Base-by-base conservation (phyloP, 1,284 basidiomycete genomes). In the Boletus smithii region DNA sequence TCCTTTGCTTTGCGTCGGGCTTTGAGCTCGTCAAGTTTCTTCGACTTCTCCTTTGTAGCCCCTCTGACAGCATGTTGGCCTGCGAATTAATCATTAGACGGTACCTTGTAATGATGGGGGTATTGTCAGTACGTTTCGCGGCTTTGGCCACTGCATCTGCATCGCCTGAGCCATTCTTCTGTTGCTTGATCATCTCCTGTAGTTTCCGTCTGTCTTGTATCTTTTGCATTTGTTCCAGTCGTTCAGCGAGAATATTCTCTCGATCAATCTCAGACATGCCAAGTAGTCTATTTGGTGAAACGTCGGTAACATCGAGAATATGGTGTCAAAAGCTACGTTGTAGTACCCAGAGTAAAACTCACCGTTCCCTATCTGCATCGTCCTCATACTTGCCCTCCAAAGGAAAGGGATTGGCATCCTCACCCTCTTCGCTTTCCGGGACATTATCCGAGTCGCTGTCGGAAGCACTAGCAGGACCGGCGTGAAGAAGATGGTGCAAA, bases 371-470 rank as follows among this genome's bases (percentile, higher is more conserved):
- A 66, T 97, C 95, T 4, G 73, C 77, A 57, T 91, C 89, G 59
- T 93, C 82, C 49, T 81, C 79, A 65, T 91, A 97, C 67, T 92
- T 91, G 38, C 91, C 91, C 59, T 97, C 94, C 17, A 95, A 71
- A 0, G 92, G 94, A 64, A 92, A 97, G 5, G 85, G 85, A 57
- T 91, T 88, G n/a, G 62, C 52, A 16, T 67, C 62, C 13, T 67
- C 59, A 3, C 67, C 67, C 43, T 81, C 80, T 58, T 83, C 84
- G 54, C 79, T 80, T 60, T 83, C 82, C 14, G 71, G 73, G 18
- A 71, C 73, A 47, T 78, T 74, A 10, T 73, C 80, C 17, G 77
- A 77, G 18, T 82, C 81, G 22, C 71, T 75, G 29, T 59, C 53
- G 5, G 56, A 58, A 60, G 66, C 56, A 60, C 68, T 68, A 26